Evolutionary conservation across 2,329 filamentous ascomycete species (phyloP).

Genomic region (Trichoderma breve): DNA sequence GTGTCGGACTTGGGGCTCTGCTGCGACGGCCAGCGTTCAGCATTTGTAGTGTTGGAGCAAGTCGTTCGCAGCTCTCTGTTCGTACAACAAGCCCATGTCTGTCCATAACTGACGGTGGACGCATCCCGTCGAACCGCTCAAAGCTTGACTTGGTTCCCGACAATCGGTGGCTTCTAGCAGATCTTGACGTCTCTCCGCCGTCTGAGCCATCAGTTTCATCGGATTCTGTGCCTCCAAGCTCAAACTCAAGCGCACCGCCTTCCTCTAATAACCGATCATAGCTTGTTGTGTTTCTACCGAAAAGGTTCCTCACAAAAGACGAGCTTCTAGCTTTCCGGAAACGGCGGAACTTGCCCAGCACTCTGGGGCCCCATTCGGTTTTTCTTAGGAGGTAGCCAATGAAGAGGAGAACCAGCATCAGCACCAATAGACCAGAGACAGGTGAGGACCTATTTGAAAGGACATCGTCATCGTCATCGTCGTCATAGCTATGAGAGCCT

Average conservation of each 20-base stretch:
- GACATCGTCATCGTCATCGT: slow-evolving; percentile 58
- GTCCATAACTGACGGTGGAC: slow-evolving; percentile 50
- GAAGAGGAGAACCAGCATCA: slow-evolving; percentile 69
- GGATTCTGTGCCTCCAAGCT: slow-evolving; percentile 67
- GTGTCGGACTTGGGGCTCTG: slow-evolving; percentile 56
- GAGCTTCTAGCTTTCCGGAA: slow-evolving; percentile 35
- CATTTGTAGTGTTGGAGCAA: slow-evolving; percentile 57
- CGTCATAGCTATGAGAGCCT: slow-evolving; percentile 44
- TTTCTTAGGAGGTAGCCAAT: slow-evolving; percentile 74
- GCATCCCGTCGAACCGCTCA: slow-evolving; percentile 49
- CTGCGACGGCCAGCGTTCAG: slow-evolving; percentile 57
- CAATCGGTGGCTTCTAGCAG: slow-evolving; percentile 63
- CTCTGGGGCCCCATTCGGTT: slow-evolving; percentile 62
- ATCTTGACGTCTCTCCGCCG: slow-evolving; percentile 53
- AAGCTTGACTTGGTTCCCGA: slow-evolving; percentile 63
- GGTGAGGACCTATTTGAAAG: slow-evolving; percentile 67
- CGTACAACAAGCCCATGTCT: slow-evolving; percentile 73
- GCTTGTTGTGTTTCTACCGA: slow-evolving; percentile 54
- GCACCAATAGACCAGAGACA: slow-evolving; percentile 71
- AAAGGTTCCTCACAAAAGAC: slow-evolving; percentile 61
- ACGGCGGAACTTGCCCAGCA: slow-evolving; percentile 31
- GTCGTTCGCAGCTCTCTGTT: slow-evolving; percentile 81
- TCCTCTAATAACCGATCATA: slow-evolving; percentile 89
- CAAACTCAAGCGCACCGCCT: slow-evolving; percentile 71
- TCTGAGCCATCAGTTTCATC: slow-evolving; percentile 65